Evolutionary conservation across 352 stramenopile species (phyloP), one percentile per base, ranked within the genome.

Genomic region (Phytophthora palmivora): DNA sequence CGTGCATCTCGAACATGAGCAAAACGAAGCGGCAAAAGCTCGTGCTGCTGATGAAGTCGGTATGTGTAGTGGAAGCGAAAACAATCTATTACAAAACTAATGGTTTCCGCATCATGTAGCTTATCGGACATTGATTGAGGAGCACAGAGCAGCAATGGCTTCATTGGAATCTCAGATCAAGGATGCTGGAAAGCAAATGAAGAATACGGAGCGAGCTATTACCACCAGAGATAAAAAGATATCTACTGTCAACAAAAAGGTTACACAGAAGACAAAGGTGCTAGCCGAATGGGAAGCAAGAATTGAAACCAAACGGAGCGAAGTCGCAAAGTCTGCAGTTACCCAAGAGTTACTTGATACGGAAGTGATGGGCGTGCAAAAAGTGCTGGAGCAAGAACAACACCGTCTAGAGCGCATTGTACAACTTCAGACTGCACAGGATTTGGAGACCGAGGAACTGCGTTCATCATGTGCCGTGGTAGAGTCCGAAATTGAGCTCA

Each of bases 1-100:
- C n/a, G 33, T 57, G 3, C 67, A 75, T 56, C 53, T 82, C 6
- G 48, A 63, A 52, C 69, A 70, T 16, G 64, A 78, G 46, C 53
- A 50, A 34, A 60, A 66, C 15, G 69, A 74, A 41, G 55, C 49
- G 15, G n/a, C 38, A 38, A 64, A 61, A 16, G 24, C 45, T 6
- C 52, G 57, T 16, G 43, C 47, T 64, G 45, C 44, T 32, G 58
- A 78, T 12, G 59, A 83, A 58, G 33, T 61, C 51, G 56, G 63
- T 76, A 66, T 8, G 50, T n/a, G 8, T 24, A 44, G 4, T 19
- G 36, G n/a, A 21, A 18, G 9, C 4, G 10, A 22, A 3, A 11
- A 19, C 15, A 28, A 33, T 12, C 26, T 21, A 32, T n/a, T 24
- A 56, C n/a, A 16, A 63, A 51, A 51, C 36, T 60, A 28, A 2